Evolutionary conservation across 352 stramenopile genomes (phyloP), one percentile per base, ranked within the genome.

Genomic region (Phytophthora meadii): DNA sequence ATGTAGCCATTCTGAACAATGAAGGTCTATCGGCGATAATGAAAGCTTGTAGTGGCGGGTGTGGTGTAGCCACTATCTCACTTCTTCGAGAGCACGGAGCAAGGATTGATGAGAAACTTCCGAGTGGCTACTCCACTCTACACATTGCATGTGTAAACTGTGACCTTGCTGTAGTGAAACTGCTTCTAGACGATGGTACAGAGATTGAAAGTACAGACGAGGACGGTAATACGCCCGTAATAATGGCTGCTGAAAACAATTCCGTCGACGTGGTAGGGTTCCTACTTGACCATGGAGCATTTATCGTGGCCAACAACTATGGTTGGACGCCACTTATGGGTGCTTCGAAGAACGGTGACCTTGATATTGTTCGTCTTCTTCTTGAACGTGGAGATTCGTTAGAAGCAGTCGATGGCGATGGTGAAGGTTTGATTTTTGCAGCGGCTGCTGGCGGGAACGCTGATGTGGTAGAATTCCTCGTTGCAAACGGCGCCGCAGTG

Each of bases 101-200:
- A 10, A 59, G 25, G 41, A 39, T 59, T 12, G 22, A 49, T 5
- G 44, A 47, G 34, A 27, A 56, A 25, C 34, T 63, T 14, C 52
- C 52, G 40, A 59, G 14, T 11, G 25, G 52, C 3, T 49, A 41
- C 39, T 59, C 52, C 14, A 49, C 52, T 42, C 24, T 59, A 25
- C 52, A 59, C n/a, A 28, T 49, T 6, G 52, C 51, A 4, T 58
- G 51, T 40, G 37, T 40, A 24, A 46, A 24, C 36, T 37, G 49
- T 11, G 24, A 46, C 8, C 6, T 56, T 34, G 24, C 19, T 15
- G 22, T 36, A 15, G 49, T 56, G 24, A 56, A 56, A 45, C 7
- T 7, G 8, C 34, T 56, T 37, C 5, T 56, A 1, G 49, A 37
- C 22, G 34, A 44, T 46, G 34, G 34, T 45, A 34, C 34, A 19